These are phyloP conservation scores for Filosporella fistucella DNA, from an alignment of 495 filamentous ascomycete genomes.

Conservation along the genomic window DNA sequence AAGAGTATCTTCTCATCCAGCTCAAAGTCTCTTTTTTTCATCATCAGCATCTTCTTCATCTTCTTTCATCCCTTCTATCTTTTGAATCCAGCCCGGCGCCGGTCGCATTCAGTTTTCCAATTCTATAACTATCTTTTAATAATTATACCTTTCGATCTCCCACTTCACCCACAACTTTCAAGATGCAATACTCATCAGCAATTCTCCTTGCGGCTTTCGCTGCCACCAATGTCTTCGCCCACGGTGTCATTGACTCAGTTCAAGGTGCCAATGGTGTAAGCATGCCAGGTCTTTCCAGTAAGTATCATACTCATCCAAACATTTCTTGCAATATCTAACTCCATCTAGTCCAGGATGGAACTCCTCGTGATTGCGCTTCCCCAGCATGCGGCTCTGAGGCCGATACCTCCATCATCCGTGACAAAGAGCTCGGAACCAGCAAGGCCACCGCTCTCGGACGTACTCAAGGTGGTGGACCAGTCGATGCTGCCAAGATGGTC, in stretches of 20 bases:
- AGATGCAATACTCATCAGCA: constrained; percentile 28
- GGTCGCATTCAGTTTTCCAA: constrained; percentile 17
- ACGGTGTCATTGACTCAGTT: constrained; percentile 48
- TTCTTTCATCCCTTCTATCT: constrained; percentile 18
- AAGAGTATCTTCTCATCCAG: constrained; percentile 12
- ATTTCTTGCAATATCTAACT: constrained; percentile 5
- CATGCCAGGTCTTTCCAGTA: constrained; percentile 49
- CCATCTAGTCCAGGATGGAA: constrained; percentile 47
- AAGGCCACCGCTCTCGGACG: constrained; percentile 51
- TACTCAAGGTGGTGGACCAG: constrained; percentile 49
- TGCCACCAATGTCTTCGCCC: constrained; percentile 30
- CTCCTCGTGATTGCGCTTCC: constrained; percentile 49
- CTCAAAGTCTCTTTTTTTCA: constrained; percentile 18
- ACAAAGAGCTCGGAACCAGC: constrained; percentile 35
- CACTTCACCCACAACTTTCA: constrained; percentile 17
- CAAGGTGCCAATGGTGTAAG: constrained; percentile 47
- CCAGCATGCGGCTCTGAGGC: constrained; percentile 45
- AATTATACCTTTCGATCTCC: constrained; percentile 7
- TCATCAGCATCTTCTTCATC: constrained; percentile 16
- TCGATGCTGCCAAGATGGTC: constrained; percentile 42
- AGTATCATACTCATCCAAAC: constrained; percentile 10
- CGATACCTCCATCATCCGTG: constrained; percentile 51
- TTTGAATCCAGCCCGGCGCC: constrained; percentile 20
- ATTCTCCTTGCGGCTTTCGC: constrained; percentile 26
- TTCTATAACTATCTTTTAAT: constrained; percentile 16